phyloP scores from a whole-genome alignment of 2,329 filamentous ascomycete species.

The Fusarium graminum region DNA sequence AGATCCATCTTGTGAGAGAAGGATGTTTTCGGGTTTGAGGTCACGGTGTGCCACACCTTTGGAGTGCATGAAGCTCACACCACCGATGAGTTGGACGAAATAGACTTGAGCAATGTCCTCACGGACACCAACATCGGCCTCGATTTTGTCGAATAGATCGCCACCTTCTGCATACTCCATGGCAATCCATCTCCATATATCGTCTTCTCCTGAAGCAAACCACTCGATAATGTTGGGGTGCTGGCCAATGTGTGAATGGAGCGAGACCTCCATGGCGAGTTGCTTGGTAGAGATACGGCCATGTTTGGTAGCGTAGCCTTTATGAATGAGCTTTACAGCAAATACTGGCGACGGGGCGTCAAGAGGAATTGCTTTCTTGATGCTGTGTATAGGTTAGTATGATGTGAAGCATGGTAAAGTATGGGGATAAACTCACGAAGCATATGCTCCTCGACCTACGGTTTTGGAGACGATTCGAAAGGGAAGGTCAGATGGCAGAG shows the following conservation, averaged over 20 bases:
- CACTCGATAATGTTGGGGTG: slow-evolving; percentile 96
- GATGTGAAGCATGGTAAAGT: slow-evolving; percentile 15
- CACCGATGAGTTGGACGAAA: slow-evolving; percentile 90
- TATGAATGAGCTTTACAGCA: slow-evolving; percentile 98
- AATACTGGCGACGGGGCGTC: slow-evolving; percentile 81
- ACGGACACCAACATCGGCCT: slow-evolving; percentile 94
- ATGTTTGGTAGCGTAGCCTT: slow-evolving; percentile 90
- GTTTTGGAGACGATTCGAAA: slow-evolving; percentile 97
- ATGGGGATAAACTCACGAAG: slow-evolving; percentile 74
- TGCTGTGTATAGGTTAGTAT: slow-evolving; percentile 63
- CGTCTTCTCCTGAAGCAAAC: slow-evolving; percentile 88
- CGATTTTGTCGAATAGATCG: slow-evolving; percentile 99
- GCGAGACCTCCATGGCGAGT: slow-evolving; percentile 88
- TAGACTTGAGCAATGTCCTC: slow-evolving; percentile 97
- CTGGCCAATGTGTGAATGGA: slow-evolving; percentile 88
- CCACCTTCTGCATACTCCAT: slow-evolving; percentile 98
- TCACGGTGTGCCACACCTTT: slow-evolving; percentile 95
- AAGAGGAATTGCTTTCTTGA: slow-evolving; percentile 90
- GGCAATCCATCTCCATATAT: slow-evolving; percentile 93
- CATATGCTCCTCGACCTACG: slow-evolving; percentile 96
- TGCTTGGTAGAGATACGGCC: slow-evolving; percentile 91
- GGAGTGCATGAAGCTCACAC: slow-evolving; percentile 94
- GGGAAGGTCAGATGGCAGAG: slow-evolving; percentile 85
- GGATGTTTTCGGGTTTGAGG: slow-evolving; percentile 94
- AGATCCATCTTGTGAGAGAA: slow-evolving; percentile 85